Conservation (phyloP, 2,329 filamentous ascomycete genomes). For the Penicillium hesseltinei region DNA sequence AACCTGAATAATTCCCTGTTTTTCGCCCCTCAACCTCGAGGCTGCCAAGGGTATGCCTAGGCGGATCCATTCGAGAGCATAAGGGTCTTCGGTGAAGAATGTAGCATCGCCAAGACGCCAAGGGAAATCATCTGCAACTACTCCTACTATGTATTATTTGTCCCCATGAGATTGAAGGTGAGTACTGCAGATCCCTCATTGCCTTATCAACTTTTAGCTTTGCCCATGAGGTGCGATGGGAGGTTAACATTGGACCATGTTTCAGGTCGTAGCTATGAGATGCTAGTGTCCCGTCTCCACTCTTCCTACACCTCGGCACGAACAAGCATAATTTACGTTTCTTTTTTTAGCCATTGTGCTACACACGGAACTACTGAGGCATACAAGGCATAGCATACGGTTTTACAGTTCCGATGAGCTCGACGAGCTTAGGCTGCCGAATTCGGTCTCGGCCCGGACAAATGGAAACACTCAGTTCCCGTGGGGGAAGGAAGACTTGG, state of each 20-base stretch:
- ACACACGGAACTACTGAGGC: background rate
- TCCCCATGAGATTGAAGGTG: background rate
- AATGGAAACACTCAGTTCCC: background rate
- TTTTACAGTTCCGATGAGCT: background rate
- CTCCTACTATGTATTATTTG: background rate
- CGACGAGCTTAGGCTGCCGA: background rate
- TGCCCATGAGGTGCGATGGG: background rate
- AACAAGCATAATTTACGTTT: background rate
- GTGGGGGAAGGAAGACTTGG: constrained; percentile 7
- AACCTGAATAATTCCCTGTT: background rate
- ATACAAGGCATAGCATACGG: background rate
- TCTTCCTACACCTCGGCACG: background rate
- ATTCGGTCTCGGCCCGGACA: background rate
- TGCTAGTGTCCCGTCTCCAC: background rate
- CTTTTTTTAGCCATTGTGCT: background rate
- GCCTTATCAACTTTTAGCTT: constrained; percentile 1
- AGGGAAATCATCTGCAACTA: constrained; percentile 14
- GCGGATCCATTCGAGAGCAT: background rate
- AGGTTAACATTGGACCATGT: background rate
- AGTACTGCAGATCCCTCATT: background rate
- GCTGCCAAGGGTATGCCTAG: constrained; percentile 1
- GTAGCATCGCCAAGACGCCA: constrained; percentile 15
- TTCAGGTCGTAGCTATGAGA: background rate
- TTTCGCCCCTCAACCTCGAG: background rate
- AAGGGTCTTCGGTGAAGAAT: constrained; percentile 8